Evolutionary conservation across 75 land plant genomes (phyloP).

Genomic region (Pseudotsuga menziesii): DNA sequence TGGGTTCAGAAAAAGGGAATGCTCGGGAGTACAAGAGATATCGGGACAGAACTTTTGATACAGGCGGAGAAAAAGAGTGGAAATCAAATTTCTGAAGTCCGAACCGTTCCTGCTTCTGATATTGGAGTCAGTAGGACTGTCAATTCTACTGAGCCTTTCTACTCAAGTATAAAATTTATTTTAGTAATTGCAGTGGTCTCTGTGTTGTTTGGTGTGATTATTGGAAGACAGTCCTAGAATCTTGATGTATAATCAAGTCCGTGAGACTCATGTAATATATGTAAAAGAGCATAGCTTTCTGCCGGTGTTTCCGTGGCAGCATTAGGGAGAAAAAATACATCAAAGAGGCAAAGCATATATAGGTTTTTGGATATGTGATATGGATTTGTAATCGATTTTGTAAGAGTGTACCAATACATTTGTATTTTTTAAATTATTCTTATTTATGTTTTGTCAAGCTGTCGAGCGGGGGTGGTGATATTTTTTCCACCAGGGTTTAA

Average conservation of each 20-base stretch:
- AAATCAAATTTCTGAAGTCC: constrained; percentile 1
- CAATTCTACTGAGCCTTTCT: neutral
- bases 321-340: neutral
- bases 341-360: neutral
- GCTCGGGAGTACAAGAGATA: constrained; percentile 1
- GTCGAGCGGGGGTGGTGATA: no score
- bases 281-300: neutral
- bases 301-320: constrained; percentile 1
- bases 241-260: neutral
- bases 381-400: neutral
- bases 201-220: constrained; percentile 9
- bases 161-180: neutral
- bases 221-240: constrained; percentile 6
- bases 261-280: constrained; percentile 5
- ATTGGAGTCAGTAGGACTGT: neutral
- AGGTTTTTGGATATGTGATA: neutral
- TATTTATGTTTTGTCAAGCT: neutral
- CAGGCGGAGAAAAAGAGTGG: constrained; percentile 7
- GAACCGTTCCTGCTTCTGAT: neutral
- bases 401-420: neutral
- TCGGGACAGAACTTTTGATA: constrained; percentile 1
- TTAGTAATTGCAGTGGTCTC: neutral
- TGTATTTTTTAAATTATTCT: neutral
- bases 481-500: no score
- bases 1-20: neutral